A percentile compares a stretch with the other conserved stretches of the same genome.
phyloP scores from a whole-genome alignment of 1,139 yeast genomes.

The Candida tunisiensis region DNA sequence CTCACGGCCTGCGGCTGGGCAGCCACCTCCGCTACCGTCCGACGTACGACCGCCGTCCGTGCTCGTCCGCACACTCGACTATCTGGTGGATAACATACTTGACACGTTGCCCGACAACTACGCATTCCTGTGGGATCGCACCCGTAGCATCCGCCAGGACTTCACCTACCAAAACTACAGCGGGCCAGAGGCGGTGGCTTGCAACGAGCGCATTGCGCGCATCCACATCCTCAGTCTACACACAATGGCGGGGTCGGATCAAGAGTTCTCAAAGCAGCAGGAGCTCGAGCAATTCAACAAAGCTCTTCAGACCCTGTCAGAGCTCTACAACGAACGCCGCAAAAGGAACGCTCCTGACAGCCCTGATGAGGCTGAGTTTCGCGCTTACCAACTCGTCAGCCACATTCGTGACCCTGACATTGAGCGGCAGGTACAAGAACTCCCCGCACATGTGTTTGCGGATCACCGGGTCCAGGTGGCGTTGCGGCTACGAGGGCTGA shows the following conservation, averaged over 20 bases:
- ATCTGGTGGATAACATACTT: slow-evolving; percentile 47
- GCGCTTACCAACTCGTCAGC: slow-evolving; percentile 72
- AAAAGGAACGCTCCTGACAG: slow-evolving; percentile 42
- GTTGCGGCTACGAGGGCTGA: slow-evolving; percentile 43
- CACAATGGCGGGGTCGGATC: slow-evolving; percentile 59
- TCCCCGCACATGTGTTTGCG: slow-evolving; percentile 42
- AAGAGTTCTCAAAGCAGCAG: slow-evolving; percentile 83
- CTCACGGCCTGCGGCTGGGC: slow-evolving; percentile 96
- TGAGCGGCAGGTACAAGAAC: slow-evolving; percentile 54
- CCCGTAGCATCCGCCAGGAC: slow-evolving; percentile 94
- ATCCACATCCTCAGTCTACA: slow-evolving; percentile 75
- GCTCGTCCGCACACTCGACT: slow-evolving; percentile 45
- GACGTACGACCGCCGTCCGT: slow-evolving; percentile 91
- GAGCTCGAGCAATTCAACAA: slow-evolving; percentile 90
- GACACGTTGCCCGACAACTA: slow-evolving; percentile 69
- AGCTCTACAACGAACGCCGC: slow-evolving; percentile 71
- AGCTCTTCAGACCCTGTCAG: slow-evolving; percentile 75
- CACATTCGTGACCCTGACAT: slow-evolving; percentile 75
- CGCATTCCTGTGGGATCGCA: slow-evolving; percentile 94
- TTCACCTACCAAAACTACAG: slow-evolving; percentile 89
- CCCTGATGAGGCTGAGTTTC: slow-evolving; percentile 75
- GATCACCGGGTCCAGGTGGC: slow-evolving; percentile 56
- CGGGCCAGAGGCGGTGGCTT: slow-evolving; percentile 87
- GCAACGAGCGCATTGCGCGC: slow-evolving; percentile 84
- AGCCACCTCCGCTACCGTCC: slow-evolving; percentile 93